Conservation (phyloP, 2,329 filamentous ascomycete genomes). For the Colletotrichum plurivorum region DNA sequence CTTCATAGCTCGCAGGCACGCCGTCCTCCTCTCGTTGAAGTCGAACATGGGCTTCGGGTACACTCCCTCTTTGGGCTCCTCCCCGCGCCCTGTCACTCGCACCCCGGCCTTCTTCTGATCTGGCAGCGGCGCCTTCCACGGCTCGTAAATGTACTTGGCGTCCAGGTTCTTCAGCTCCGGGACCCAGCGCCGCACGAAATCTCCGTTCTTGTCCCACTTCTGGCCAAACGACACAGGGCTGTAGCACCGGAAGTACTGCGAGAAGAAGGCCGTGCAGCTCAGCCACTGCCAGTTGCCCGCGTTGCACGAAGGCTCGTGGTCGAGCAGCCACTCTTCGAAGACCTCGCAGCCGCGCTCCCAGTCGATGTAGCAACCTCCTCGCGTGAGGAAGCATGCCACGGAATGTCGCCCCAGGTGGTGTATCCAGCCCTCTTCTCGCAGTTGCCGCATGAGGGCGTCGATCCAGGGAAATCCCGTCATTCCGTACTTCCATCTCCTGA, state of each 20-base stretch:
- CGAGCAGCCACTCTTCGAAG: conserved; percentile 82
- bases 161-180: conserved; percentile 75
- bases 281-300: conserved; percentile 86
- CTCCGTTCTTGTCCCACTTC: conserved; percentile 81
- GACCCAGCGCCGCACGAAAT: conserved; percentile 74
- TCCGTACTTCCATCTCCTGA: conserved; percentile 78
- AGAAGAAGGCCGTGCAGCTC: conserved; percentile 81
- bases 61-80: conserved; percentile 57
- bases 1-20: conserved; percentile 79
- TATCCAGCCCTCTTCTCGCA: conserved; percentile 81
- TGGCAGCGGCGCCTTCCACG: conserved; percentile 78
- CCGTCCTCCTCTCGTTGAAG: conserved; percentile 72
- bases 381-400: conserved; percentile 86
- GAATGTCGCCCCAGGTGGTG: conserved; percentile 83
- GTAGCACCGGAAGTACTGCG: conserved; percentile 80
- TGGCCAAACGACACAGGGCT: conserved; percentile 79
- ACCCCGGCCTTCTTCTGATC: conserved; percentile 80
- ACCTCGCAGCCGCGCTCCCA: conserved; percentile 86
- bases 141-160: conserved; percentile 83
- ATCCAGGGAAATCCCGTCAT: conserved; percentile 85
- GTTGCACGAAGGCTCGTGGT: conserved; percentile 82
- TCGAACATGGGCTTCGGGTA: conserved; percentile 87
- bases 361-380: conserved; percentile 82
- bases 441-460: conserved; percentile 84
- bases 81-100: conserved; percentile 68